Evolutionary conservation across 192 early-diverging fungal genomes (phyloP).

Genomic region (Coemansia sp.): DNA sequence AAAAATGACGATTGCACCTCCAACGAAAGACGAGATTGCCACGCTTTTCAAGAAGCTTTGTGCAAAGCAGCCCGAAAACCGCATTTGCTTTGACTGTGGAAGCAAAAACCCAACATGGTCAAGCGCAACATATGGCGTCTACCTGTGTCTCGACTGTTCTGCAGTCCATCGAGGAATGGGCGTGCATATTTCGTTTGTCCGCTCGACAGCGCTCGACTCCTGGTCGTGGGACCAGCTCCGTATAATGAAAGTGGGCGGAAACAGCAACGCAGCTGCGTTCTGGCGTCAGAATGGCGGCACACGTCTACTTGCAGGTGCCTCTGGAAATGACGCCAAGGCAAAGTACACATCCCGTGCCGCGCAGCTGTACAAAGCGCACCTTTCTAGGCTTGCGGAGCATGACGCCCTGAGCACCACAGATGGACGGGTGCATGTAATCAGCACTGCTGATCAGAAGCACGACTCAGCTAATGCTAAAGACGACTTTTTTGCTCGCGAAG

Average conservation of each 20-base stretch:
- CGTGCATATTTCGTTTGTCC: constrained; percentile 96
- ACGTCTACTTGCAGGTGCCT: constrained; percentile 21
- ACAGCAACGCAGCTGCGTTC: constrained; percentile 75
- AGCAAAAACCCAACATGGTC: constrained; percentile 96
- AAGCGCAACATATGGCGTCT: constrained; percentile 90
- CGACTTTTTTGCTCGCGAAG: constrained; percentile 32
- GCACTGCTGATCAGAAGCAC: constrained; percentile 6
- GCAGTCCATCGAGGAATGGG: constrained; percentile 95
- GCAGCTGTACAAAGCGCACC: constrained; percentile 76
- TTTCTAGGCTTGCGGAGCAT: constrained; percentile 68
- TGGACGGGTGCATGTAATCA: constrained; percentile 27
- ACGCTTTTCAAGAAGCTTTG: constrained; percentile 48
- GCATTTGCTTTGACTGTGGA: constrained; percentile 94
- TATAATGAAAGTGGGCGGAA: constrained; percentile 86
- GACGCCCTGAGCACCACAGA: constrained; percentile 54
- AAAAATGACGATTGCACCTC: constrained; percentile 33
- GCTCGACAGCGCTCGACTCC: constrained; percentile 85
- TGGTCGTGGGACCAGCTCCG: constrained; percentile 95
- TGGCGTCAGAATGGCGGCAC: constrained; percentile 72
- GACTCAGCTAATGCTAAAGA: constrained; percentile 4
- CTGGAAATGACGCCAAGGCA: constrained; percentile 69
- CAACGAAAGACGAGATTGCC: constrained; percentile 45
- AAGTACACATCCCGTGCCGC: constrained; percentile 79
- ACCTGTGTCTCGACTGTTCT: constrained; percentile 95
- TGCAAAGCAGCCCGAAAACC: constrained; percentile 43